These are phyloP conservation scores for Ophiostoma ips DNA, from an alignment of 2,329 filamentous ascomycete genomes.

Conservation along the genomic window DNA sequence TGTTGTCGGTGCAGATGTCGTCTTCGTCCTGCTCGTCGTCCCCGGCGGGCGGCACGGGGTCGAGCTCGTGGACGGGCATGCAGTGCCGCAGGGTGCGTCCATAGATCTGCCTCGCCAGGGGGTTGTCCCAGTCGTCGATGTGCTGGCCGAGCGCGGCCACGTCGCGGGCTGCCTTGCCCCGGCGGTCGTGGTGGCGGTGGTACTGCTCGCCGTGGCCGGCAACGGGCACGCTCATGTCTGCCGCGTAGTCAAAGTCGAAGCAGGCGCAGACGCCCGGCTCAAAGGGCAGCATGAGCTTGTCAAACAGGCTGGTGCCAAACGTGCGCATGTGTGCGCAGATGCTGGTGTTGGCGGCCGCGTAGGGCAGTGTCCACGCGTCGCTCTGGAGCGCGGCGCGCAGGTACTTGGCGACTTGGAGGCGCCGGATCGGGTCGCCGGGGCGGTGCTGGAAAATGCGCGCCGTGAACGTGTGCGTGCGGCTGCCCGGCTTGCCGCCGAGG, in stretches of 20 bases:
- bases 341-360: background rate
- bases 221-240: background rate
- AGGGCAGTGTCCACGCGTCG: background rate
- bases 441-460: background rate
- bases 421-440: background rate
- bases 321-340: background rate
- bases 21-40: background rate
- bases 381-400: background rate
- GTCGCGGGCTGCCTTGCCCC: background rate
- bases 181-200: background rate
- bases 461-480: background rate
- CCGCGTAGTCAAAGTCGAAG: background rate
- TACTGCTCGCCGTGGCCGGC: background rate
- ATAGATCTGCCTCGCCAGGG: no score
- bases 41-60: no score
- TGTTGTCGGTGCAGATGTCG: background rate
- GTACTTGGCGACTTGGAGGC: background rate
- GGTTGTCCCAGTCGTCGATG: no score
- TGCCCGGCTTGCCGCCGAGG: background rate
- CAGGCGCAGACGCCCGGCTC: background rate
- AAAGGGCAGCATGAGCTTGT: background rate
- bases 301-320: background rate
- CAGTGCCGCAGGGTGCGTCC: background rate
- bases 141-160: background rate
- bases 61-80: background rate